Conservation (phyloP, 139 green algal genomes). For the Choricystis sp. region DNA sequence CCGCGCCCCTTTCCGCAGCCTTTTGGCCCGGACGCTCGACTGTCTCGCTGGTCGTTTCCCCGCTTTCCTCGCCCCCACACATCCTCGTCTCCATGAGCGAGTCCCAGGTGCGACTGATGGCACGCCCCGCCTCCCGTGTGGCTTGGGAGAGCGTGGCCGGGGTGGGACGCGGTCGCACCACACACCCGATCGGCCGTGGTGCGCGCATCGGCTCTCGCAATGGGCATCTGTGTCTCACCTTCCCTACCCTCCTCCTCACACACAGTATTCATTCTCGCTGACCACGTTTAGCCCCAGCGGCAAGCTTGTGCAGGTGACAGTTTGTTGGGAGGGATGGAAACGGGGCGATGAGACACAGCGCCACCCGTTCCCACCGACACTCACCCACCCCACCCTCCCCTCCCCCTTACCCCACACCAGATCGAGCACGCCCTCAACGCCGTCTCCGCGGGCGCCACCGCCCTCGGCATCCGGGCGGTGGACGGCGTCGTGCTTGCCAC, state of each 20-base stretch:
- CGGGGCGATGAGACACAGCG: neutral
- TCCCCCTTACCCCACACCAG: conserved; percentile 9
- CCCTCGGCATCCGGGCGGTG: conserved; percentile 85
- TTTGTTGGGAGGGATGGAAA: no score
- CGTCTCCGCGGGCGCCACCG: conserved; percentile 80
- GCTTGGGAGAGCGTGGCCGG: no score
- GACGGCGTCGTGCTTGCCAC: conserved; percentile 98
- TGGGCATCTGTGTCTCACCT: neutral
- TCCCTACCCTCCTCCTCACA: neutral
- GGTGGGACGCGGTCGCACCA: no score
- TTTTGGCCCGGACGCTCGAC: no score
- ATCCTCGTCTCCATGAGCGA: no score
- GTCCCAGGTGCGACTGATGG: no score
- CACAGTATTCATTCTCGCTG: conserved; percentile 84
- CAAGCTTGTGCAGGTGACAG: conserved; percentile 81
- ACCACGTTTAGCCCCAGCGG: conserved; percentile 97
- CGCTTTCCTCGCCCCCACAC: no score
- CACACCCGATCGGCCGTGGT: no score
- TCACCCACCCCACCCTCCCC: neutral
- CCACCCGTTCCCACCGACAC: neutral
- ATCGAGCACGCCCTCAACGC: conserved; percentile 98
- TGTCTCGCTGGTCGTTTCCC: no score
- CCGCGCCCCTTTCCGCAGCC: no score
- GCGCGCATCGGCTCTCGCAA: no score
- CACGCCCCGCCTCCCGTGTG: no score